A percentile compares a stretch with the other conserved stretches of the same genome.
Evolutionary conservation across 345 rosid species (phyloP).

Genomic region (Geranium rotundifolium): DNA sequence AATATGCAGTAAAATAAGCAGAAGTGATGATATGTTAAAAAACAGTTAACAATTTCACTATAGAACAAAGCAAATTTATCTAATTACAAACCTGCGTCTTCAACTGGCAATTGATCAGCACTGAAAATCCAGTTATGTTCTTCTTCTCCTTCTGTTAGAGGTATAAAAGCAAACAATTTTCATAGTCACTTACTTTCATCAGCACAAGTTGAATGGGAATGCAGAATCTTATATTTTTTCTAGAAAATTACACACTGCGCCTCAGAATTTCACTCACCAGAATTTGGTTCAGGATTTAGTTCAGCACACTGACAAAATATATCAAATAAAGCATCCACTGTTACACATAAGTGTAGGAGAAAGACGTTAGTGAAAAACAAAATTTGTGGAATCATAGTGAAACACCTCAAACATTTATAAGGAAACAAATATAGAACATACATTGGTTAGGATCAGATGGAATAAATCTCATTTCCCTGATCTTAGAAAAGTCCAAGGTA

Average conservation of each 20-base stretch:
- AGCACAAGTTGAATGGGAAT: constrained; percentile 19
- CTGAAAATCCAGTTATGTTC: constrained; percentile 64
- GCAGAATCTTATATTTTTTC: constrained; percentile 29
- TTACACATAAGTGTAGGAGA: neutral
- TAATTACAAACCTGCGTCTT: constrained; percentile 31
- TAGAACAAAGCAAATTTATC: neutral
- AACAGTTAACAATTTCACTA: neutral
- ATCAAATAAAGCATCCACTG: constrained; percentile 84
- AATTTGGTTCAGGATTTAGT: constrained; percentile 81
- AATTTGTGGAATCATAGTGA: neutral
- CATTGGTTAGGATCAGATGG: constrained; percentile 80
- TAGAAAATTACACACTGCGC: too few species aligned
- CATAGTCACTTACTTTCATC: neutral
- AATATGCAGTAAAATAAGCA: neutral
- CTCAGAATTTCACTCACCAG: constrained; percentile 33
- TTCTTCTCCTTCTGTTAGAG: constrained; percentile 30
- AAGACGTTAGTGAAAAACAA: neutral
- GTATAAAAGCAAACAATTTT: neutral
- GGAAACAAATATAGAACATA: constrained; percentile 11
- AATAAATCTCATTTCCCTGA: constrained; percentile 84
- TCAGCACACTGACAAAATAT: constrained; percentile 85
- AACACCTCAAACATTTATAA: neutral
- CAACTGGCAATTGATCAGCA: constrained; percentile 61
- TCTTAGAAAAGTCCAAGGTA: constrained; percentile 46
- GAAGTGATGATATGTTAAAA: neutral